These are phyloP conservation scores for Magnaporthiopsis rhizophila DNA, from an alignment of 2,329 filamentous ascomycete genomes.

Conservation along the genomic window DNA sequence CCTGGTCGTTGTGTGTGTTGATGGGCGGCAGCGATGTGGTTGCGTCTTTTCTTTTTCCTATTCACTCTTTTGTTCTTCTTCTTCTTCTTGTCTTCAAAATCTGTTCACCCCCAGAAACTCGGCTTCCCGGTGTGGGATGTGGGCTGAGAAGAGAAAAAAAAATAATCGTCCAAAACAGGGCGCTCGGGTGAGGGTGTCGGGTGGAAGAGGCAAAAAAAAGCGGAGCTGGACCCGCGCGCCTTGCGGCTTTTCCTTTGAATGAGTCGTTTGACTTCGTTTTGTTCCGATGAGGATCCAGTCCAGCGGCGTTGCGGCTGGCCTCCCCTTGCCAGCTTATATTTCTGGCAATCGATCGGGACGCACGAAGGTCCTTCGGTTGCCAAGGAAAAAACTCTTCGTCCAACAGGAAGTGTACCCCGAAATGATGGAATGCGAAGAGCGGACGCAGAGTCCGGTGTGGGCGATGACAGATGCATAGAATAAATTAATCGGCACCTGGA, in stretches of 20 bases:
- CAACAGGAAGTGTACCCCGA: background rate
- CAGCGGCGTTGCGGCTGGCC: background rate
- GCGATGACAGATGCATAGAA: background rate
- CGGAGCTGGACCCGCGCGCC: background rate
- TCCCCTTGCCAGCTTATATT: background rate
- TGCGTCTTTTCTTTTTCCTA: background rate
- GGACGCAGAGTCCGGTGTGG: background rate
- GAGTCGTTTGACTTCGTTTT: background rate
- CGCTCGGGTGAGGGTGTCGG: too few relatives aligned
- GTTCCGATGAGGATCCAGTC: constrained; percentile 1
- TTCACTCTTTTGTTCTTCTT: background rate
- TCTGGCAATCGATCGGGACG: background rate
- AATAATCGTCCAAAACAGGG: background rate
- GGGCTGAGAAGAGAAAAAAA: background rate
- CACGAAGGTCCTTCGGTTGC: background rate
- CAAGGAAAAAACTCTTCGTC: background rate
- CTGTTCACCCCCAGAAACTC: background rate
- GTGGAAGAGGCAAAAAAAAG: constrained; percentile 5
- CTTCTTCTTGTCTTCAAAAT: background rate
- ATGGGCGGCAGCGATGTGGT: background rate
- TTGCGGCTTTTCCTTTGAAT: background rate
- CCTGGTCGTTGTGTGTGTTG: background rate
- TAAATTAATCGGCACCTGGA: background rate
- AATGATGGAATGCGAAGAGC: background rate
- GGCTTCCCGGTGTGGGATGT: background rate